phyloP scores from a whole-genome alignment of 202 grass and related monocot genomes.

The Schoenoplectus triqueter region DNA sequence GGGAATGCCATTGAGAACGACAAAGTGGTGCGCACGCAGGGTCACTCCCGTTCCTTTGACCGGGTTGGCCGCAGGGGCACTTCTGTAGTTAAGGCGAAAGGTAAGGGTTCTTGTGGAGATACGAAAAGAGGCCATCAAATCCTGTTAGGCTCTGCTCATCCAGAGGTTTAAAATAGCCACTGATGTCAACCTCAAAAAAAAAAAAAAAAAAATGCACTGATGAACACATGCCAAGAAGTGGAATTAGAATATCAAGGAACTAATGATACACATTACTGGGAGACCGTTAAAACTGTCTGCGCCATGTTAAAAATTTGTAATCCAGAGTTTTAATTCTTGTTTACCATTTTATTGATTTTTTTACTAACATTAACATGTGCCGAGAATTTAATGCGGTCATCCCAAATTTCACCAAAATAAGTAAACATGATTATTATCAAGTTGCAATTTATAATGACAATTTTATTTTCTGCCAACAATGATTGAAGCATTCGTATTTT shows the following conservation, averaged over 20 bases:
- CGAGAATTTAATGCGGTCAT: neutral
- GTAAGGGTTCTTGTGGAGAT: neutral
- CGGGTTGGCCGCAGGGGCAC: neutral
- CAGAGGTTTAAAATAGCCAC: neutral
- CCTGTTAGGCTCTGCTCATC: constrained; percentile 11
- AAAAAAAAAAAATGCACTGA: neutral
- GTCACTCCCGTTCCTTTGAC: constrained; percentile 18
- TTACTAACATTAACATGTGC: too few relatives aligned
- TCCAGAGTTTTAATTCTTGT: too few relatives aligned
- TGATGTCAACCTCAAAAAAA: neutral
- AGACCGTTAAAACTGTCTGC: too few relatives aligned
- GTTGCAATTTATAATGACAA: neutral
- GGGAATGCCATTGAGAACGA: neutral
- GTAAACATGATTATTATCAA: too few relatives aligned
- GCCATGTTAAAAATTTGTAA: too few relatives aligned
- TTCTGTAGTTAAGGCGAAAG: neutral
- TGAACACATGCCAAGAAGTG: neutral
- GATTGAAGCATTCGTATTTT: neutral
- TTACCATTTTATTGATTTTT: too few relatives aligned
- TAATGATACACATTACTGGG: neutral
- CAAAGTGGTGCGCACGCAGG: constrained; percentile 33
- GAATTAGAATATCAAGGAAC: neutral
- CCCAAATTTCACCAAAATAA: neutral
- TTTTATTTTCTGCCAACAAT: neutral
- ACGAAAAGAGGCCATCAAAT: constrained; percentile 16